Evolutionary conservation across 805 yeast species (phyloP).

Genomic region (Yarrowia sp.): DNA sequence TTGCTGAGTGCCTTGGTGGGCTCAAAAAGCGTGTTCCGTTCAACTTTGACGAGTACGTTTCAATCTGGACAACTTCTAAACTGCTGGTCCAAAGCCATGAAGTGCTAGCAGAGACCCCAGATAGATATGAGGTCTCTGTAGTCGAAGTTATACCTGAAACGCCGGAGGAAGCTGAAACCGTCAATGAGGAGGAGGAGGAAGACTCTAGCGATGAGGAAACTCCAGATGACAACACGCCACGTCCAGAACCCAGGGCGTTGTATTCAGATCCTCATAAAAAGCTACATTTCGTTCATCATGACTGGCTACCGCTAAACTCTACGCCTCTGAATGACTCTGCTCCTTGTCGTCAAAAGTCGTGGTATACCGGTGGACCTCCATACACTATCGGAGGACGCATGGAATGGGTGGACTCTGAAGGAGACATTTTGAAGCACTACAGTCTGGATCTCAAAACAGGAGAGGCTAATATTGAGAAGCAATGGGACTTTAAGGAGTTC

Average conservation of each 20-base stretch:
- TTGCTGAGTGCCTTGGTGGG: not conserved
- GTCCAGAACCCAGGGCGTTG: not conserved
- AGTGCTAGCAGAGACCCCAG: not conserved
- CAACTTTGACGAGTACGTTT: constrained; percentile 1
- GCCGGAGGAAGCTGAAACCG: not conserved
- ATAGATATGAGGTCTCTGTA: not conserved
- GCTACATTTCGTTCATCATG: not conserved
- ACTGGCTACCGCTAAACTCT: not conserved
- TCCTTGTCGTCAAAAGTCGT: constrained; percentile 17
- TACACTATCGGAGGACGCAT: constrained; percentile 1
- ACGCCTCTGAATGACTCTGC: constrained; percentile 5
- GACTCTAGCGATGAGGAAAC: not conserved
- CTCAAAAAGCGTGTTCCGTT: not conserved
- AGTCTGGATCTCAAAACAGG: constrained; percentile 1
- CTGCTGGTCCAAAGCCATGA: constrained; percentile 6
- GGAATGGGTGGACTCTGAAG: not conserved
- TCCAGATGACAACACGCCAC: not conserved
- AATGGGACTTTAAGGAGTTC: constrained; percentile 1
- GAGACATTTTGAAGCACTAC: not conserved
- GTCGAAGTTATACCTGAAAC: not conserved
- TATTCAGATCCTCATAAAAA: not conserved
- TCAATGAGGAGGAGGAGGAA: not conserved
- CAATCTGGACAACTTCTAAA: not conserved
- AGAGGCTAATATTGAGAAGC: not conserved
- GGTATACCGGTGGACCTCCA: constrained; percentile 21